Evolutionary conservation across 805 yeast genomes (phyloP), one percentile per base, ranked within the genome.

Genomic region (Ogataea zsoltii): DNA sequence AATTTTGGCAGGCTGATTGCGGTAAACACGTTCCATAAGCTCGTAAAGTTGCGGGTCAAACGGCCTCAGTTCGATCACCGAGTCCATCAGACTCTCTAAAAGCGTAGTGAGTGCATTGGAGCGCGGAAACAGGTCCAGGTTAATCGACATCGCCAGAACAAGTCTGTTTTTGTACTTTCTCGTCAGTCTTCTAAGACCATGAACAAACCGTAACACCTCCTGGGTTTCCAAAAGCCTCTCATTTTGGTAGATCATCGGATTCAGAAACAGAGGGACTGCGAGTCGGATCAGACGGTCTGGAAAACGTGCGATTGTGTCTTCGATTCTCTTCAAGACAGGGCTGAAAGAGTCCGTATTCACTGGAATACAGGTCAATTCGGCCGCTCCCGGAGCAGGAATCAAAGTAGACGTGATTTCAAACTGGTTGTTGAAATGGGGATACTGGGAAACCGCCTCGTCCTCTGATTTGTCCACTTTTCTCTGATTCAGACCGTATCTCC

Each of bases 331-430:
- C 34, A 74, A 45, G 14, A 72, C 57, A 0, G 60, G 46, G 21
- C 55, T 48, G 12, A 48, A 54, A 3, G 41, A 44, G 13, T 46
- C 53, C 14, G 51, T 34, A 17, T 57, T 50, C 13, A 76, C 36
- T 2, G 80, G 76, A 9, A 88, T 70, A 53, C 73, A 76, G 1
- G 83, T 71, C 7, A 88, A 67, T 49, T 88, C 96, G 13, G 75
- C 66, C 1, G 77, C 61, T 2, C 75, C 72, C 4, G 94, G 85
- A 0, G 84, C 76, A 1, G 96, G 96, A 13, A 75, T 57, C 38
- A 89, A 55, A 10, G 83, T 75, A 17, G 84, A 77, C 0, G 96
- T 88, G 45, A 88, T 81, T 58, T 89, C 97, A 63, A 89, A 87
- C 52, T 79, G 84, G 48, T 80, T 71, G 48, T 67, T 76, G 62